Evolutionary conservation across 805 yeast species (phyloP), one percentile per base, ranked within the genome.

Genomic region (Saturnispora zaruensis): DNA sequence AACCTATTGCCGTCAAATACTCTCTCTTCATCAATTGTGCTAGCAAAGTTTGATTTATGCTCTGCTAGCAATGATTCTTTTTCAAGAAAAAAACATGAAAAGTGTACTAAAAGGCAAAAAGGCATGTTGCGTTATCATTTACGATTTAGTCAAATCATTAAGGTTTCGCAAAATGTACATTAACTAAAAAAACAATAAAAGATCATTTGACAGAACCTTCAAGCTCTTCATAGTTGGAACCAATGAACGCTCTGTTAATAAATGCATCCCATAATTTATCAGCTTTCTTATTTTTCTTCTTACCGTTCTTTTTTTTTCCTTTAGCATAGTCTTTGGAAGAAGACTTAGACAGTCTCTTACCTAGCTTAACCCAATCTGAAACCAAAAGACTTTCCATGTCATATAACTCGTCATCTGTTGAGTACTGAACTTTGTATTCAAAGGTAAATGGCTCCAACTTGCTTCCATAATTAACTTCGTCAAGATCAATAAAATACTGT

Each of bases 401-500:
- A 58, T 77, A 81, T n/a, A 75, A 68, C 9, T 72, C 67, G 49
- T 81, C 84, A 50, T 78, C 81, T 0, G 93, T 84, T 2, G 80
- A 66, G 57, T 87, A 87, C 58, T 87, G 91, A 18, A 82, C 66
- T 56, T 81, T 76, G 60, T 73, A 87, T 6, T 64, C 68, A 55
- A 86, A 84, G 16, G 70, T 63, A 55, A 73, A 67, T 11, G 63
- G 60, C 0, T 68, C 66, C 21, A 67, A 56, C 4, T 62, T 53
- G 53, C 80, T 79, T 9, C 50, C 53, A 24, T 50, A 51, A 33
- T 54, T 54, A 6, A 46, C 8, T 18, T 53, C 48, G 51, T 64
- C 58, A 53, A 87, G 70, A 62, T 87, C 87, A n/a, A 81, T 74
- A 62, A 70, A 87, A 62, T 82, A 87, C 61, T 86, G 95, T 1